Base-by-base conservation (phyloP, 129 eudicot species). In the Saussurea involucrata region DNA sequence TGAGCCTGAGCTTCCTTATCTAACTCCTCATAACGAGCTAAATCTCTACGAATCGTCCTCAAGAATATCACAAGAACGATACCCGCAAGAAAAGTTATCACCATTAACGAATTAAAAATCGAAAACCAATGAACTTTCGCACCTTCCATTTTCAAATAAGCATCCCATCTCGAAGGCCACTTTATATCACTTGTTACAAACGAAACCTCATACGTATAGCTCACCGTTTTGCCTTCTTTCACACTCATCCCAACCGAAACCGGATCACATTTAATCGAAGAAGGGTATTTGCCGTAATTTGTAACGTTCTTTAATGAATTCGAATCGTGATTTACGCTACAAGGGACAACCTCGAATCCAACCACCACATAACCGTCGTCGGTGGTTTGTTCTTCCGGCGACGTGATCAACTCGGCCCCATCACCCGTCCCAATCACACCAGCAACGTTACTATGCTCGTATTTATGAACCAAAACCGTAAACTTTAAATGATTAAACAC, bases 111-210 rank as follows among this genome's bases (percentile, higher is more conserved):
- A 25, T 82, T 82, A 40, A 82, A 64, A 5, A 82, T 82, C 8
- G 86, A 82, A 55, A 76, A 82, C 82, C 86, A 82, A 66, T 82
- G 86, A 32, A 77, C 82, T 46, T 71, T 76, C 46, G 85, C 77
- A 75, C 85, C 85, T 81, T 81, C 81, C 81, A 81, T 76, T 32
- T 81, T 81, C 63, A 81, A 76, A 76, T 76, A 81, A 6, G 78
- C 73, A 25, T 81, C 85, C 81, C 85, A 82, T 66, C 82, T 76
- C 3, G 85, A 81, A 15, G 80, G 81, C 81, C 85, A 81, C 34
- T 75, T 81, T 55, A 81, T 75, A 81, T 81, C 81, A 75, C 85
- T 81, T 71, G 18, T 63, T 20, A 75, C 77, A 69, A 81, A 81
- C 3, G 72, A 68, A 64, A 81, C 73, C 24, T 81, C 85, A 32